A percentile compares a stretch with the other conserved stretches of the same genome.
Evolutionary conservation across 2,329 filamentous ascomycete genomes (phyloP).

Genomic region (Nigrospora oryzae): DNA sequence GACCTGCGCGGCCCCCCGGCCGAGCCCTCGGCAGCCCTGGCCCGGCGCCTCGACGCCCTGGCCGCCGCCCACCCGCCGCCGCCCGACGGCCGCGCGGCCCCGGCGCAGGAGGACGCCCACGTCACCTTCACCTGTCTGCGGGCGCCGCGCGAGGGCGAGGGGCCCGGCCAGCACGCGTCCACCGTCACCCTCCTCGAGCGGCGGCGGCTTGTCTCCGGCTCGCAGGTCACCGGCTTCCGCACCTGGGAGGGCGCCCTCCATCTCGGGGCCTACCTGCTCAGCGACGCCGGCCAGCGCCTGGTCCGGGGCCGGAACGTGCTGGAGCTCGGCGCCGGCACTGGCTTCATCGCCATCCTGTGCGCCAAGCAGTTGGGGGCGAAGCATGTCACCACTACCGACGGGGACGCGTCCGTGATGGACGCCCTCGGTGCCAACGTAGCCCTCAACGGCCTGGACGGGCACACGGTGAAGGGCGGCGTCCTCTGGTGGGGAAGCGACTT

Average conservation of each 20-base stretch:
- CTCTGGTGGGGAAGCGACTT: conserved; percentile 24
- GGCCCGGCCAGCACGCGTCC: conserved; percentile 15
- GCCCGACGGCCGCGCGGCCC: too few relatives aligned
- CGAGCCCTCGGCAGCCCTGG: too few relatives aligned
- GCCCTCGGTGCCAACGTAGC: conserved; percentile 41
- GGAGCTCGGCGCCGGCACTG: conserved; percentile 60
- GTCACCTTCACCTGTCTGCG: conserved; percentile 47
- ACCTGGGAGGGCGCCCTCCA: conserved; percentile 65
- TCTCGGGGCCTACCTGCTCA: conserved; percentile 50
- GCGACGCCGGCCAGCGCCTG: conserved; percentile 28
- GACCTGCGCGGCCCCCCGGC: too few relatives aligned
- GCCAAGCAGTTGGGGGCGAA: conserved; percentile 46
- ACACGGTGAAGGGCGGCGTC: conserved; percentile 13
- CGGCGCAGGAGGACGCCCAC: conserved; percentile 33
- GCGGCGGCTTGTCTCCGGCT: conserved; percentile 44
- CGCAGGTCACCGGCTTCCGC: conserved; percentile 55
- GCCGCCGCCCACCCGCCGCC: too few relatives aligned
- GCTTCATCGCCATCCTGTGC: conserved; percentile 56
- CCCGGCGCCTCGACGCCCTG: too few relatives aligned
- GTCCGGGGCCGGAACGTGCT: conserved; percentile 46
- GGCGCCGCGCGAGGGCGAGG: not conserved
- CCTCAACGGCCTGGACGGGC: conserved; percentile 32
- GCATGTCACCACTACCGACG: conserved; percentile 53
- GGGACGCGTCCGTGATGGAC: conserved; percentile 46
- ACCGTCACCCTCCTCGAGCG: conserved; percentile 45